These are phyloP conservation scores for Saprolegnia parasitica DNA, from an alignment of 352 stramenopile genomes.

Conservation along the genomic window DNA sequence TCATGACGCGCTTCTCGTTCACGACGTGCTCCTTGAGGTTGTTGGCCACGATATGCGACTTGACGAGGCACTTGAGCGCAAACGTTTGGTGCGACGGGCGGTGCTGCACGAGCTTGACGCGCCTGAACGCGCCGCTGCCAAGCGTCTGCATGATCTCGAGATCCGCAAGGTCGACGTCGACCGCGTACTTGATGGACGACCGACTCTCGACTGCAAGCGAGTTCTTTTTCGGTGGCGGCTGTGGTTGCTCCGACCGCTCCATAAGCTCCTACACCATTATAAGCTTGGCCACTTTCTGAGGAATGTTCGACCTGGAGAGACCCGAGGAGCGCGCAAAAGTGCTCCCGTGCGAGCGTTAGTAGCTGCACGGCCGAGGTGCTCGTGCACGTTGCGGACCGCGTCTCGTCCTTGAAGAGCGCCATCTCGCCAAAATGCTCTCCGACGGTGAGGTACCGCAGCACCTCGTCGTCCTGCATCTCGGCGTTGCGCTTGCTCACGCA, in stretches of 20 bases:
- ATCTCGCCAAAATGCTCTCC: constrained; percentile 94
- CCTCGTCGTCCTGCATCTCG: constrained; percentile 39
- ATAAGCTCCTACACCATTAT: constrained; percentile 46
- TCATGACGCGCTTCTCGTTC: constrained; percentile 89
- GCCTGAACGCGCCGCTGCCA: constrained; percentile 82
- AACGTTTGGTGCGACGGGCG: constrained; percentile 61
- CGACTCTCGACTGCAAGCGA: constrained; percentile 12
- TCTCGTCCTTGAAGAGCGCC: constrained; percentile 90
- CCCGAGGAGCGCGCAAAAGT: constrained; percentile 77
- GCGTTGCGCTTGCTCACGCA: constrained; percentile 55
- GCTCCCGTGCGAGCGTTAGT: constrained; percentile 55
- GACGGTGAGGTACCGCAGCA: constrained; percentile 54
- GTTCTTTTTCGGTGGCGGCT: constrained; percentile 17
- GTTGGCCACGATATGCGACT: constrained; percentile 87
- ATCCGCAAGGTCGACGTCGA: constrained; percentile 23
- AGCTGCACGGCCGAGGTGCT: constrained; percentile 61
- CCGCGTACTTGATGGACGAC: constrained; percentile 22
- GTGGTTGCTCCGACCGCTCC: constrained; percentile 36
- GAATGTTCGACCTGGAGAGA: constrained; percentile 39
- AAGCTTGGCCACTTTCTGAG: neutral
- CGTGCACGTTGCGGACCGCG: constrained; percentile 87
- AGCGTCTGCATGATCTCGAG: constrained; percentile 72
- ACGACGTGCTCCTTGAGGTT: constrained; percentile 89
- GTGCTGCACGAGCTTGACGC: constrained; percentile 85
- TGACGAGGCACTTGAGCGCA: constrained; percentile 91